phyloP scores from a whole-genome alignment of 2,329 filamentous ascomycete species.

The Cladophialophora bantiana region DNA sequence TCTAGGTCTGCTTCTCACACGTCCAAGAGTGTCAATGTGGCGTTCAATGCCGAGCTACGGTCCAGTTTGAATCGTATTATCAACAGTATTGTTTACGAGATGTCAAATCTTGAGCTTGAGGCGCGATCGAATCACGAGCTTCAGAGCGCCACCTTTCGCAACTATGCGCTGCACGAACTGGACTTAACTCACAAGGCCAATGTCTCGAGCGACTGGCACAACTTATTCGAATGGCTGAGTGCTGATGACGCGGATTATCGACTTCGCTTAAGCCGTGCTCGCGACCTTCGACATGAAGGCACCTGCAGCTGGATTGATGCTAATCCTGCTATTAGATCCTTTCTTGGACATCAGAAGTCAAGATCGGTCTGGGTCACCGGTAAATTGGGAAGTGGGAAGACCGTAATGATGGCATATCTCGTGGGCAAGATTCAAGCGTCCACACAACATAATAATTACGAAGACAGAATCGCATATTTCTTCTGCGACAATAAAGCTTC shows the following conservation, averaged over 20 bases:
- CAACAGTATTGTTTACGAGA: background rate
- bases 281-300: background rate
- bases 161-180: background rate
- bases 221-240: background rate
- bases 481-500: constrained; percentile 4
- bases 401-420: background rate
- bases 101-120: constrained; percentile 4
- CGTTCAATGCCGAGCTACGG: background rate
- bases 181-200: background rate
- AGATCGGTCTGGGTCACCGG: background rate
- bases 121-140: constrained; percentile 1
- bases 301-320: background rate
- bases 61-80: background rate
- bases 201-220: background rate
- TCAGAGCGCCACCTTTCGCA: background rate
- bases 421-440: constrained; percentile 3
- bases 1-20: background rate
- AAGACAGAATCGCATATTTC: constrained; percentile 4
- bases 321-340: background rate
- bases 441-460: background rate
- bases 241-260: constrained; percentile 3
- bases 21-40: background rate
- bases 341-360: background rate
- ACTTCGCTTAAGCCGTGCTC: background rate
- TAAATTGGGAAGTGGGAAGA: constrained; percentile 4